A percentile compares a stretch with the other conserved stretches of the same genome.
These are phyloP conservation scores for Spathaspora gorwiae DNA, from an alignment of 805 yeast species.

Conservation along the genomic window DNA sequence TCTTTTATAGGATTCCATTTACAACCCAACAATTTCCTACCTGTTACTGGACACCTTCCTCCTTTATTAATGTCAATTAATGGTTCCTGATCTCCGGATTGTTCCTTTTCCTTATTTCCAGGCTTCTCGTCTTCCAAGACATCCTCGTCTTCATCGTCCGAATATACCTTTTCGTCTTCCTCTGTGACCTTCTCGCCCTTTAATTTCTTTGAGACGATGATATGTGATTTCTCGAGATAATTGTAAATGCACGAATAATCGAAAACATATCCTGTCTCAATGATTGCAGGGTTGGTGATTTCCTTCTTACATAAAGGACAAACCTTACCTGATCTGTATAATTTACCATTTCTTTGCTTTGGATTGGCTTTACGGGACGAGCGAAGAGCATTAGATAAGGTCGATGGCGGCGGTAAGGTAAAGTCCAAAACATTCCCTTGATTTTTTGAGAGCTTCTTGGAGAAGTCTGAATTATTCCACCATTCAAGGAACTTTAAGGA, in stretches of 20 bases:
- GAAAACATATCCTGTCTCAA: slow-evolving; percentile 88
- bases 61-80: slow-evolving; percentile 39
- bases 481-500: slow-evolving; percentile 81
- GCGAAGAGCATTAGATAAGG: slow-evolving; percentile 13
- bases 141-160: slow-evolving; percentile 9
- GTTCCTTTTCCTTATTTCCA: slow-evolving; percentile 1
- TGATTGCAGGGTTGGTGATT: slow-evolving; percentile 74
- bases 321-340: slow-evolving; percentile 25
- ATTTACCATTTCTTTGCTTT: slow-evolving; percentile 10
- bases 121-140: slow-evolving; percentile 6
- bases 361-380: slow-evolving; percentile 4
- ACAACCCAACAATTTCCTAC: slow-evolving; percentile 68
- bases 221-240: slow-evolving; percentile 48
- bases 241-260: slow-evolving; percentile 83
- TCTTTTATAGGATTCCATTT: slow-evolving; percentile 51
- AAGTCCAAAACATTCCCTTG: slow-evolving; percentile 43
- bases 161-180: slow-evolving; percentile 7
- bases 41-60: slow-evolving; percentile 83
- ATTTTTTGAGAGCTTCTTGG: slow-evolving; percentile 50
- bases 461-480: slow-evolving; percentile 82
- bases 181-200: slow-evolving; percentile 15
- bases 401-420: slow-evolving; percentile 46
- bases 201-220: slow-evolving; percentile 18
- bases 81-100: slow-evolving; percentile 1
- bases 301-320: slow-evolving; percentile 71